These are phyloP conservation scores for Tephrocybe sp. DNA, from an alignment of 768 basidiomycete genomes.

Conservation along the genomic window DNA sequence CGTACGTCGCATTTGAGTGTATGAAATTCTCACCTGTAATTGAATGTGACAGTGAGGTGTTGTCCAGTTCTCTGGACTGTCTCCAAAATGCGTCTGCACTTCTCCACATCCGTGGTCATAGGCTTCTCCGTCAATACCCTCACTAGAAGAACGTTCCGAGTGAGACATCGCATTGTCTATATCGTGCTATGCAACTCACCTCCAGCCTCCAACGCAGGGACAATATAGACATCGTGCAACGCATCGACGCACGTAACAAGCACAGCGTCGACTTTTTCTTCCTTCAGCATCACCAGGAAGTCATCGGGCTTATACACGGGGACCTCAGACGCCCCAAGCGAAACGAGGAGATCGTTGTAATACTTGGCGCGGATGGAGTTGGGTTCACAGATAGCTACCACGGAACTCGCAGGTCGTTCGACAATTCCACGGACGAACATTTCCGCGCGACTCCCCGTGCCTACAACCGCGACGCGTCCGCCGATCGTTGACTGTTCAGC, in stretches of 20 bases:
- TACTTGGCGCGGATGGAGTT: slow-evolving; percentile 43
- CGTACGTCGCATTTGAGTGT: background rate
- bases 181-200: slow-evolving; percentile 22
- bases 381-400: slow-evolving; percentile 48
- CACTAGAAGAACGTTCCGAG: slow-evolving; percentile 22
- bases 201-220: slow-evolving; percentile 39
- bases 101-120: slow-evolving; percentile 49
- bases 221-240: slow-evolving; percentile 45
- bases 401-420: slow-evolving; percentile 35
- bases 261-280: slow-evolving; percentile 43
- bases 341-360: slow-evolving; percentile 40
- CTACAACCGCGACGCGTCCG: slow-evolving; percentile 39
- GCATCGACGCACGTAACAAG: slow-evolving; percentile 50
- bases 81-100: slow-evolving; percentile 43
- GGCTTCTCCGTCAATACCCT: slow-evolving; percentile 53
- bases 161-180: background rate
- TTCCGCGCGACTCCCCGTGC: slow-evolving; percentile 39
- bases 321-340: slow-evolving; percentile 34
- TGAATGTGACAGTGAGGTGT: slow-evolving; percentile 41
- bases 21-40: slow-evolving; percentile 30
- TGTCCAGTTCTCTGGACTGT: slow-evolving; percentile 40
- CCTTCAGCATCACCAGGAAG: slow-evolving; percentile 43
- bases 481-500: slow-evolving; percentile 24
- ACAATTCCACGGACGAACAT: slow-evolving; percentile 48
- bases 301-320: slow-evolving; percentile 39